These are phyloP conservation scores for Vigna mungo DNA, from an alignment of 306 rosid genomes.

Conservation along the genomic window DNA sequence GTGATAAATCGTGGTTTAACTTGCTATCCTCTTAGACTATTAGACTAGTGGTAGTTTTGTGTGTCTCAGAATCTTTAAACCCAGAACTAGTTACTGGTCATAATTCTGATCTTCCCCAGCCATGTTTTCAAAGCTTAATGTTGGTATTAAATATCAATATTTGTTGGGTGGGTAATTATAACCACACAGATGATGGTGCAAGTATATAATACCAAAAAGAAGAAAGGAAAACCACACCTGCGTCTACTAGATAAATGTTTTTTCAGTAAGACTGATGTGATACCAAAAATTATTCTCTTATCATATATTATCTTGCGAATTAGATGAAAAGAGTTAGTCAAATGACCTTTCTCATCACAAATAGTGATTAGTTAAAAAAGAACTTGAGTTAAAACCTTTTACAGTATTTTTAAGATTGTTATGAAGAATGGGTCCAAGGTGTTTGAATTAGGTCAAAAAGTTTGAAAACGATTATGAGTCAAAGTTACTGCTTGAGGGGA, in stretches of 20 bases:
- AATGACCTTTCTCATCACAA: constrained; percentile 22
- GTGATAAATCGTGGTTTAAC: not conserved
- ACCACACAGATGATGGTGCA: not conserved
- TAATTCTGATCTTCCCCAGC: constrained; percentile 7
- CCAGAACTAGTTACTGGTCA: not conserved
- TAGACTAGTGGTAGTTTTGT: not conserved
- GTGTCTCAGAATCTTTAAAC: not conserved
- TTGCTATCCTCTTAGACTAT: not conserved
- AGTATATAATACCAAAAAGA: not conserved
- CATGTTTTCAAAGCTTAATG: constrained; percentile 5
- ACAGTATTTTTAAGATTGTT: constrained; percentile 16
- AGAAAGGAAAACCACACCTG: not conserved
- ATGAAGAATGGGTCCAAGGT: constrained; percentile 40
- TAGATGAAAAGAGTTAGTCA: constrained; percentile 4
- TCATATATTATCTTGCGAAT: not conserved
- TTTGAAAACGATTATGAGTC: constrained; percentile 33
- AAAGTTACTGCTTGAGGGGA: constrained; percentile 13
- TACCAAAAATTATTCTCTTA: not conserved
- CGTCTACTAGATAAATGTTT: not conserved
- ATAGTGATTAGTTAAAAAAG: constrained; percentile 31
- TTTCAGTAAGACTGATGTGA: constrained; percentile 7
- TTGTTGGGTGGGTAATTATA: constrained; percentile 5
- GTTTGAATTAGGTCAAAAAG: constrained; percentile 48
- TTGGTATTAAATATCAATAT: constrained; percentile 16
- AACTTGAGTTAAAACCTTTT: constrained; percentile 25